phyloP scores from a whole-genome alignment of 305 asterid genomes.

The Caryopteris hybrid region DNA sequence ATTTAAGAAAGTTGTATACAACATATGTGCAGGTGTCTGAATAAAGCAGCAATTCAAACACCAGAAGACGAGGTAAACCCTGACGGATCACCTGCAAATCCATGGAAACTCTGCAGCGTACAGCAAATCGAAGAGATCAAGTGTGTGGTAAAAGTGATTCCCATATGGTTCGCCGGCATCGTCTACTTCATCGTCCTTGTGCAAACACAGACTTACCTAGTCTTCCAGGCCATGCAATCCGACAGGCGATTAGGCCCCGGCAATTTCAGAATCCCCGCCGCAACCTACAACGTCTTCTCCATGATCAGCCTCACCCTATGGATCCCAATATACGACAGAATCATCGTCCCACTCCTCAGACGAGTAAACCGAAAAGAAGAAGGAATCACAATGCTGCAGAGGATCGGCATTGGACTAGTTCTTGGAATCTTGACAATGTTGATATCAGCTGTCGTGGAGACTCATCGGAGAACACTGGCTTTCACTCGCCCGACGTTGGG shows the following conservation, averaged over 20 bases:
- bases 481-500: conserved; percentile 48
- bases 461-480: conserved; percentile 32
- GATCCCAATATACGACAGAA: conserved; percentile 42
- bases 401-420: conserved; percentile 41
- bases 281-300: conserved; percentile 37
- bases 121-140: conserved; percentile 65
- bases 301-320: conserved; percentile 49
- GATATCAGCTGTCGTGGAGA: conserved; percentile 38
- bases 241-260: conserved; percentile 32
- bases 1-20: background rate
- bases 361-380: conserved; percentile 29
- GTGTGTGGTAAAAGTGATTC: conserved; percentile 44
- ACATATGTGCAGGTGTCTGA: conserved; percentile 38
- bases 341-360: conserved; percentile 35
- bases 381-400: conserved; percentile 46
- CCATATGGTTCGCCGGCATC: conserved; percentile 46
- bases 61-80: conserved; percentile 33
- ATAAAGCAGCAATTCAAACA: conserved; percentile 53
- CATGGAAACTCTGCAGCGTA: conserved; percentile 49
- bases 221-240: conserved; percentile 48
- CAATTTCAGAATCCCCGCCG: conserved; percentile 44
- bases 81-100: conserved; percentile 50
- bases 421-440: conserved; percentile 35
- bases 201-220: conserved; percentile 38
- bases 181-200: conserved; percentile 30